phyloP scores from a whole-genome alignment of 192 early-diverging fungal genomes.

The Umbelopsis sp. region DNA sequence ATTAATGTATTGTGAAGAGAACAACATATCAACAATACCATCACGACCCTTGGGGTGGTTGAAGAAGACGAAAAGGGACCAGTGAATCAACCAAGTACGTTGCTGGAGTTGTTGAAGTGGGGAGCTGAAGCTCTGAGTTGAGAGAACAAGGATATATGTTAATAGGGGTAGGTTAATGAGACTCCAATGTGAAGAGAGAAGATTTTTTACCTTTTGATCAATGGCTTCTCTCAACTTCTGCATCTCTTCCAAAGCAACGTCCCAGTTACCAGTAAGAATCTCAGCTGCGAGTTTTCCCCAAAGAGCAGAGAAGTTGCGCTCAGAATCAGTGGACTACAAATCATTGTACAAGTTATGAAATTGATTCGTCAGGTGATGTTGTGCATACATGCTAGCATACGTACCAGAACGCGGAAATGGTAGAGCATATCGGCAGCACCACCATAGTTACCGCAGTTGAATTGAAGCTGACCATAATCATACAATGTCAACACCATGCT shows the following conservation, averaged over 20 bases:
- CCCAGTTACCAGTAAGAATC: slow-evolving; percentile 94
- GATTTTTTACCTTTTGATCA: slow-evolving; percentile 67
- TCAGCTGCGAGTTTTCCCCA: slow-evolving; percentile 98
- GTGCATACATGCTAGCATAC: neutral
- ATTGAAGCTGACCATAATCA: slow-evolving; percentile 89
- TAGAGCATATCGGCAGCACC: slow-evolving; percentile 92
- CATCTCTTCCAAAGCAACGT: slow-evolving; percentile 88
- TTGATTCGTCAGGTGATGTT: too few species aligned
- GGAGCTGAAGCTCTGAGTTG: slow-evolving; percentile 59
- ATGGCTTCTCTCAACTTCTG: slow-evolving; percentile 85
- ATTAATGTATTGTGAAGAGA: slow-evolving; percentile 92
- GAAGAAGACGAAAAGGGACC: slow-evolving; percentile 98
- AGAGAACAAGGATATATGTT: neutral
- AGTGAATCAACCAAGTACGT: slow-evolving; percentile 93
- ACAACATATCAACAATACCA: slow-evolving; percentile 91
- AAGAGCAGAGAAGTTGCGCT: slow-evolving; percentile 80
- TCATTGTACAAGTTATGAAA: neutral
- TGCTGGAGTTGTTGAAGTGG: slow-evolving; percentile 91
- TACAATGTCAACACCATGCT: slow-evolving; percentile 88
- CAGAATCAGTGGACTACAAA: slow-evolving; percentile 80
- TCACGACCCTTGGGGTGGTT: slow-evolving; percentile 97
- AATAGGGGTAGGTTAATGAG: too few species aligned
- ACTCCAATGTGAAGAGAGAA: neutral
- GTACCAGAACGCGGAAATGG: slow-evolving; percentile 91
- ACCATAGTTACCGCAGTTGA: slow-evolving; percentile 89